Conservation (phyloP, 495 filamentous ascomycete genomes). For the Collariella sp. region DNA sequence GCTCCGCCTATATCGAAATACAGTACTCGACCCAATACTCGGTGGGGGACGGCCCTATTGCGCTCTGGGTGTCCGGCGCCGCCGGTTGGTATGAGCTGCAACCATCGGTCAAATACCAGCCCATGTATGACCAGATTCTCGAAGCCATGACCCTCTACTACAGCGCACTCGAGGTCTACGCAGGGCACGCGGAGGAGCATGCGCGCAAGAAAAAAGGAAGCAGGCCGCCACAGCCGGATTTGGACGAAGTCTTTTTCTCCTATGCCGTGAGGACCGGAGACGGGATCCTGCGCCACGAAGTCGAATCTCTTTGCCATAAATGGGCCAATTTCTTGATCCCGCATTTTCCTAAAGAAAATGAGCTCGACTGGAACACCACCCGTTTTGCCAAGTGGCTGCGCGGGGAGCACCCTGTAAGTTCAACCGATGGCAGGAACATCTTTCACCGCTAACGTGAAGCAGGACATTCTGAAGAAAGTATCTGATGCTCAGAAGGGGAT, state of each 20-base stretch:
- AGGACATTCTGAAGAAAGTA: too few species aligned
- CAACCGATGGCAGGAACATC: neutral
- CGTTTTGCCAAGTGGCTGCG: slow-evolving; percentile 31
- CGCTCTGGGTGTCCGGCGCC: slow-evolving; percentile 66
- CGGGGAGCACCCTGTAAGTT: slow-evolving; percentile 27
- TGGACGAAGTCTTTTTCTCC: slow-evolving; percentile 33
- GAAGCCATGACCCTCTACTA: slow-evolving; percentile 66
- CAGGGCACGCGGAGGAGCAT: slow-evolving; percentile 18
- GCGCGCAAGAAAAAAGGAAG: slow-evolving; percentile 24
- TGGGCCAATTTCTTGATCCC: slow-evolving; percentile 35
- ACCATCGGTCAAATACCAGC: slow-evolving; percentile 51
- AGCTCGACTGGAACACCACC: slow-evolving; percentile 27
- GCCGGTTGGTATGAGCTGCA: slow-evolving; percentile 74
- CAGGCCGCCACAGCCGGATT: slow-evolving; percentile 9
- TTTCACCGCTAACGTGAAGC: neutral
- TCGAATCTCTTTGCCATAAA: slow-evolving; percentile 24
- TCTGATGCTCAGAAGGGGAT: slow-evolving; percentile 11
- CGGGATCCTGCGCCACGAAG: slow-evolving; percentile 35
- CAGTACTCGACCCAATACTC: slow-evolving; percentile 55
- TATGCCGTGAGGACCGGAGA: slow-evolving; percentile 37
- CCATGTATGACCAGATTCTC: slow-evolving; percentile 55
- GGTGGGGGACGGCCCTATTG: slow-evolving; percentile 56
- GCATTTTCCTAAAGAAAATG: slow-evolving; percentile 34
- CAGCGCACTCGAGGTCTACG: slow-evolving; percentile 41
- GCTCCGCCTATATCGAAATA: slow-evolving; percentile 52